Base-by-base conservation (phyloP, 371 early-diverging fungal species). In the Mortierella sp. region DNA sequence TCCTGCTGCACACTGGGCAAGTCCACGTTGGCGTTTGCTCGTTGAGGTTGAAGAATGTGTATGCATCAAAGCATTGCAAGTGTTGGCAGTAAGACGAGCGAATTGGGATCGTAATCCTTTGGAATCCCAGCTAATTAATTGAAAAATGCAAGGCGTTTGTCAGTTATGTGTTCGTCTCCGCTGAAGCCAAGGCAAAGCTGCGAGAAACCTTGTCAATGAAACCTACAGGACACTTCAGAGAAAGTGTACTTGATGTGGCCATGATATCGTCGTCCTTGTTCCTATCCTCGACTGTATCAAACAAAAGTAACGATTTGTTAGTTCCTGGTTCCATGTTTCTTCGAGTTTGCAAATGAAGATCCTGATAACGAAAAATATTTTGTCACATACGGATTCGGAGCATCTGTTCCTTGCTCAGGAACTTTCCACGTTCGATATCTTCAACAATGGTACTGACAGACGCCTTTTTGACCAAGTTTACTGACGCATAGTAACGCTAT, bases 21-120 rank as follows among this genome's bases (percentile, higher is more conserved):
- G 90, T 90, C 94, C 94, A 95, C 1, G 92, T 91, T 0, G 94
- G 93, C 5, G 91, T 90, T 57, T 91, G 93, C 73, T 92, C 93
- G 64, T 95, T 95, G 89, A 96, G 91, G 40, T 90, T 85, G 48
- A 95, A 84, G 73, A 92, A 96, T 0, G 91, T 91, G 14, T 78
- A 83, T 9, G 91, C 92, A 74, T 96, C 96, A 82, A 95, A 96
- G 79, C 96, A 96, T 80, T 96, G 95, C 19, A 93, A 67, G 83
- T 96, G 96, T 28, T 90, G 82, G 78, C 96, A 96, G 13, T 81
- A 75, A 2, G 74, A 81, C 0, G 94, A 90, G 69, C 95, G 91
- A n/a, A 90, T 89, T 0, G 96, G 96, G 21, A 89, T 81, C 0
- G 71, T 79, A 44, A 96, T 95, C 8, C 95, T 92, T 5, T 89